phyloP scores from a whole-genome alignment of 2,329 filamentous ascomycete species.

The Sphaceloma murrayae region DNA sequence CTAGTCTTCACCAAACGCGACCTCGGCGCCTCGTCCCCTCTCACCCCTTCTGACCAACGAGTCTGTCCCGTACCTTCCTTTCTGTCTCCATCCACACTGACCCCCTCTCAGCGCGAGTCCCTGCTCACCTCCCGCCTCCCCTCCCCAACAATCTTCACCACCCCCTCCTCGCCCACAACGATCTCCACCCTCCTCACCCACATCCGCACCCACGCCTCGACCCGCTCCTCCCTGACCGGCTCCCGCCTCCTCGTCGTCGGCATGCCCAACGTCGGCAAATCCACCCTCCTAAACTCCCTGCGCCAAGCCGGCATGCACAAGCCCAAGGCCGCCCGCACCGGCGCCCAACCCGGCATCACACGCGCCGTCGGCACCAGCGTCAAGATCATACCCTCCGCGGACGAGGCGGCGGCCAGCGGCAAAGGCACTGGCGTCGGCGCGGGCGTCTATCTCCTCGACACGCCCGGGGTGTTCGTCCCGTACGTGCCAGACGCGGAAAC shows the following conservation, averaged over 20 bases:
- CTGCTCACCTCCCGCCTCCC: slow-evolving; percentile 7
- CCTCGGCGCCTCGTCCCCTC: slow-evolving; percentile 43
- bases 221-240: slow-evolving; percentile 59
- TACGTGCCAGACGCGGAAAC: slow-evolving; percentile 75
- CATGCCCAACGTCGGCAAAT: slow-evolving; percentile 98
- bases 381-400: slow-evolving; percentile 53
- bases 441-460: slow-evolving; percentile 79
- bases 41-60: slow-evolving; percentile 3
- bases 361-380: slow-evolving; percentile 70
- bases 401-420: slow-evolving; percentile 39
- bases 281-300: slow-evolving; percentile 80
- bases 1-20: slow-evolving; percentile 90
- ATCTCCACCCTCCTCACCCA: slow-evolving; percentile 41
- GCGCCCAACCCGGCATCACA: slow-evolving; percentile 81
- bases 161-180: slow-evolving; percentile 25
- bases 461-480: slow-evolving; percentile 89
- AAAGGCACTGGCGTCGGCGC: slow-evolving; percentile 35
- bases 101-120: slow-evolving; percentile 7
- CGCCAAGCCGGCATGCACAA: slow-evolving; percentile 57
- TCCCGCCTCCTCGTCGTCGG: slow-evolving; percentile 79
- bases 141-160: slow-evolving; percentile 22
- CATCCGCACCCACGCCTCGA: slow-evolving; percentile 43
- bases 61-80: neutral
- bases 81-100: neutral
- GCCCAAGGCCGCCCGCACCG: slow-evolving; percentile 69